These are phyloP conservation scores for Cordia subcordata DNA, from an alignment of 257 asterid species.

Conservation along the genomic window DNA sequence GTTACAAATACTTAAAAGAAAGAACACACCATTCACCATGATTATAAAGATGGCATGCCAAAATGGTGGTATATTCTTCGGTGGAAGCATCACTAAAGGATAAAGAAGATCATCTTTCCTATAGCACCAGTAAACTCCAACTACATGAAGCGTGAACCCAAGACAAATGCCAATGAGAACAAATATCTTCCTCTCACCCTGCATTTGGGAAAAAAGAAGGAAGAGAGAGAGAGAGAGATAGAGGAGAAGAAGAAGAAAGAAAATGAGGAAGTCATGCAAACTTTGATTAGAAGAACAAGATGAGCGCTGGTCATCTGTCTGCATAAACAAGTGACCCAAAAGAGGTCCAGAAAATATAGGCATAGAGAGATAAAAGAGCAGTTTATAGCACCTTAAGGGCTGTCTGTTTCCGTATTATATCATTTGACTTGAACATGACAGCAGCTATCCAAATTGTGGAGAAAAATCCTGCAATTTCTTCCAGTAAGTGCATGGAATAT, in stretches of 20 bases:
- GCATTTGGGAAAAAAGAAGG: slow-evolving; percentile 22
- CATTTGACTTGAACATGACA: slow-evolving; percentile 85
- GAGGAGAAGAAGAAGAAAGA: neutral
- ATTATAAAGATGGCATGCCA: slow-evolving; percentile 86
- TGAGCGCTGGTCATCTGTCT: slow-evolving; percentile 1
- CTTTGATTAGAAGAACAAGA: too few species aligned
- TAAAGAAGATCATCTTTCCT: slow-evolving; percentile 57
- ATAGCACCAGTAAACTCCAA: slow-evolving; percentile 81
- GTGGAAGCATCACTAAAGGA: slow-evolving; percentile 84
- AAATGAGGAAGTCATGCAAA: too few species aligned
- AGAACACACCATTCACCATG: slow-evolving; percentile 78
- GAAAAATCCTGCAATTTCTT: slow-evolving; percentile 50
- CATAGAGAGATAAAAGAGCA: neutral
- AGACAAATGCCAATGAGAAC: slow-evolving; percentile 43
- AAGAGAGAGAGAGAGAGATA: too few species aligned
- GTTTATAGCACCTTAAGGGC: slow-evolving; percentile 61
- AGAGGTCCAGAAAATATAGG: too few species aligned
- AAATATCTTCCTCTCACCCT: slow-evolving; percentile 70
- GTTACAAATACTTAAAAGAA: slow-evolving; percentile 7
- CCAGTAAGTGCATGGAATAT: too few species aligned
- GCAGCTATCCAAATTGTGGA: slow-evolving; percentile 78
- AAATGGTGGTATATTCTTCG: slow-evolving; percentile 77
- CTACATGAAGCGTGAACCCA: slow-evolving; percentile 52
- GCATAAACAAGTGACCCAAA: slow-evolving; percentile 7
- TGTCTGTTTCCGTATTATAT: slow-evolving; percentile 74